Base-by-base conservation (phyloP, 164 flowering plant species). In the Nelumbo lutea region DNA sequence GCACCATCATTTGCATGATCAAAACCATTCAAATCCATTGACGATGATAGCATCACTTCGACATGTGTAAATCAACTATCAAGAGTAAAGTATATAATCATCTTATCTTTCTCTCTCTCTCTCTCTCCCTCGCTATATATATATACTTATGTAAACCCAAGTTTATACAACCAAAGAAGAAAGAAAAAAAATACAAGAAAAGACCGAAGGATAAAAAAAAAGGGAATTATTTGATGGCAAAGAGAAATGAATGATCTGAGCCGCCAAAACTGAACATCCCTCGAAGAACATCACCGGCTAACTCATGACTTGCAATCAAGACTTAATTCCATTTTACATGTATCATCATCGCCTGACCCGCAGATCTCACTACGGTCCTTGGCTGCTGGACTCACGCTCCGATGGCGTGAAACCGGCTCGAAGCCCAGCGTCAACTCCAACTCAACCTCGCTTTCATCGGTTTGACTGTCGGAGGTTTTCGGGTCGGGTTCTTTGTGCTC, bases 361-460 rank as follows among this genome's bases (percentile, higher is more conserved):
- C 53, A 47, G 6, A 59, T 53, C 43, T 67, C 81, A 1, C 62
- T 13, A 51, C 27, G 69, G 13, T 72, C 71, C 58, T 74, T 76
- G 68, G 67, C 78, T 8, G 67, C 78, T 8, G 50, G 42, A 14
- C 58, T 13, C 46, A 69, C 67, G 1, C 67, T 75, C 6, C 69
- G 71, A 42, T 62, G 4, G 5, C 48, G 48, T 4, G 73, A 71
- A 5, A 64, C 66, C 61, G 89, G 84, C 76, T 85, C 84, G 1
- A 83, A 67, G 27, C 96, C 96, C 8, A 93, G 86, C 0, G 91
- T 87, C 62, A 89, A 81, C 61, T 89, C 48, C 14, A 75, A 62
- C 67, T 52, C 90, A 41, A 89, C 59, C 45, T 67, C 89, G 8
- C 65, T 76, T 10, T 62, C 73, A 53, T 72, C 81, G 5, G 44